phyloP scores from a whole-genome alignment of 2,329 filamentous ascomycete genomes.

The Pyricularia grisea region DNA sequence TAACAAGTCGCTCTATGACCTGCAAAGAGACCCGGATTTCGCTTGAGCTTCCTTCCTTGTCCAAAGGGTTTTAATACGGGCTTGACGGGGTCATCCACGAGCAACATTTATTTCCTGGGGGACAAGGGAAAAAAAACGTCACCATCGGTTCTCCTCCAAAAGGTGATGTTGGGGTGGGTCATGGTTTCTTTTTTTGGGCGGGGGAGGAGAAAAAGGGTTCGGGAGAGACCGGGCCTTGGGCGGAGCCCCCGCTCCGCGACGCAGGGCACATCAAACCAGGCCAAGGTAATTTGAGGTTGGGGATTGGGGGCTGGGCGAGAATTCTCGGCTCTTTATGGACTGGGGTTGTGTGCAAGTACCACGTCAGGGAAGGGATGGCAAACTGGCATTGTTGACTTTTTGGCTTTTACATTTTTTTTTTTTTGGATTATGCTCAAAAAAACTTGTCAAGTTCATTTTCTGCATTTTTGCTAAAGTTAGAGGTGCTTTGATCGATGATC shows the following conservation, averaged over 20 bases:
- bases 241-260: neutral
- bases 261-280: neutral
- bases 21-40: neutral
- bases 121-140: no score
- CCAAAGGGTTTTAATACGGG: neutral
- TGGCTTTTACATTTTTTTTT: no score
- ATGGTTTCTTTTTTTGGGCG: neutral
- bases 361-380: no score
- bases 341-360: no score
- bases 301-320: neutral
- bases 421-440: no score
- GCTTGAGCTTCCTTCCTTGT: neutral
- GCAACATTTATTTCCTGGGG: no score
- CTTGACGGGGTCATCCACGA: no score
- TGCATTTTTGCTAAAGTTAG: no score
- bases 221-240: neutral
- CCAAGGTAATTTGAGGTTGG: neutral
- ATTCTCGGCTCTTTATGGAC: neutral
- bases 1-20: neutral
- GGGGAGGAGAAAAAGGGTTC: neutral
- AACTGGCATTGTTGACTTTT: no score
- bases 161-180: neutral
- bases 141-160: no score
- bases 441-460: no score
- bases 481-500: no score